Evolutionary conservation across 2,329 filamentous ascomycete genomes (phyloP), one percentile per base, ranked within the genome.

Genomic region (Chaetomium olivaceum): DNA sequence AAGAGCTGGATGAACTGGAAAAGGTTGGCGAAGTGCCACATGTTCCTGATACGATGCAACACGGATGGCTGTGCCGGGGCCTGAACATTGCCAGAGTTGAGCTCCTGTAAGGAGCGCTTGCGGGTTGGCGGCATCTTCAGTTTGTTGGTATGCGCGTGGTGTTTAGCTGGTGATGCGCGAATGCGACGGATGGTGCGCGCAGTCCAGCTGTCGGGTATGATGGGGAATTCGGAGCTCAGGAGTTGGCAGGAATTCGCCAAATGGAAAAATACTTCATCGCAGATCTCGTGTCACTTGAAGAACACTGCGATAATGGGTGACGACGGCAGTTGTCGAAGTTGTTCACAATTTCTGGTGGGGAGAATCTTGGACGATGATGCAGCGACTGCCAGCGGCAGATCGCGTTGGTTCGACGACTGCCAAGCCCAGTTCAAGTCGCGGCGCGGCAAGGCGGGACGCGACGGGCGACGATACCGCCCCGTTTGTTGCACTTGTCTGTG

Each of bases 1-100:
- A 99, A 99, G 50, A 94, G 87, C 76, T 89, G 91, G 67, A 98
- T 91, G 85, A 93, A 99, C 79, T 99, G 94, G 80, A 90, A 93
- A 8, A 98, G 81, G 74, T 93, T 94, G 67, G 94, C 92, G 78
- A 98, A 97, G 77, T 97, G 91, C 93, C 94, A 98, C 84, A 91
- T 93, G 76, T 91, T 95, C 69, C 94, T 88, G 71, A 98, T 85
- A 70, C 84, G 88, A 65, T 87, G 80, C 31, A 96, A 81, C 62
- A 87, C 72, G 4, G 79, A 76, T 1, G 72, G 70, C 65, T 77
- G 75, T 25, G 74, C 72, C 8, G 72, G 65, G 8, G 64, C 61
- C 43, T 71, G 67, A 3, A 66, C 69, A 70, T 76, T 54, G 69
- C 76, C 69, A 67, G 74, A 66, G 58, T 80, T 79, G 70, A 77